phyloP scores from a whole-genome alignment of 1,284 basidiomycete species.

The Neolentinus lepideus region DNA sequence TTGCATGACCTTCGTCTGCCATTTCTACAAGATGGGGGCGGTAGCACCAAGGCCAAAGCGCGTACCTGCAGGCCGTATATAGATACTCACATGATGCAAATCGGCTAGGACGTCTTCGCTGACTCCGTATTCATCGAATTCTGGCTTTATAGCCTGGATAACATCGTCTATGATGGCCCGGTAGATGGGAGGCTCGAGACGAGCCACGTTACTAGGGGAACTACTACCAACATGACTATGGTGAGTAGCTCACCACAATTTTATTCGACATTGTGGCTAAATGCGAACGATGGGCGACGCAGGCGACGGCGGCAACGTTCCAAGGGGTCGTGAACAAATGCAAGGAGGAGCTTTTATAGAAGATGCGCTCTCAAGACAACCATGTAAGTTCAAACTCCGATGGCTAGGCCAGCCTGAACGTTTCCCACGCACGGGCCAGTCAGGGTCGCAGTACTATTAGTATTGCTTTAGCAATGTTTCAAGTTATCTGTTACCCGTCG shows the following conservation, averaged over 20 bases:
- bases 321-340: conserved; percentile 28
- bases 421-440: conserved; percentile 44
- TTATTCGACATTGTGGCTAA: conserved; percentile 69
- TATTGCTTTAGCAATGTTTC: too few relatives aligned
- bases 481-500: too few relatives aligned
- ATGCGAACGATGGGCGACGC: not conserved
- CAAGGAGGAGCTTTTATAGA: conserved; percentile 40
- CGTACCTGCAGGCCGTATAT: conserved; percentile 1
- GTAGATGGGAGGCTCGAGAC: conserved; percentile 84
- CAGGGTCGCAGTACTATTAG: too few relatives aligned
- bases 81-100: conserved; percentile 73
- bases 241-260: conserved; percentile 83
- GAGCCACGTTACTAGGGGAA: conserved; percentile 39
- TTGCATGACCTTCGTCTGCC: conserved; percentile 89
- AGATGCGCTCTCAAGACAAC: conserved; percentile 32
- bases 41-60: conserved; percentile 7
- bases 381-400: conserved; percentile 31
- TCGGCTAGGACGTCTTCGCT: conserved; percentile 87
- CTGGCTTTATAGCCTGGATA: conserved; percentile 79
- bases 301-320: conserved; percentile 20
- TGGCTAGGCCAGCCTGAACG: conserved; percentile 23
- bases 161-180: conserved; percentile 97
- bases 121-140: conserved; percentile 97
- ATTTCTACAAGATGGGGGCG: conserved; percentile 54
- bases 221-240: conserved; percentile 48